Base-by-base conservation (phyloP, 2,329 filamentous ascomycete species). In the Orbilia blumenaviensis region DNA sequence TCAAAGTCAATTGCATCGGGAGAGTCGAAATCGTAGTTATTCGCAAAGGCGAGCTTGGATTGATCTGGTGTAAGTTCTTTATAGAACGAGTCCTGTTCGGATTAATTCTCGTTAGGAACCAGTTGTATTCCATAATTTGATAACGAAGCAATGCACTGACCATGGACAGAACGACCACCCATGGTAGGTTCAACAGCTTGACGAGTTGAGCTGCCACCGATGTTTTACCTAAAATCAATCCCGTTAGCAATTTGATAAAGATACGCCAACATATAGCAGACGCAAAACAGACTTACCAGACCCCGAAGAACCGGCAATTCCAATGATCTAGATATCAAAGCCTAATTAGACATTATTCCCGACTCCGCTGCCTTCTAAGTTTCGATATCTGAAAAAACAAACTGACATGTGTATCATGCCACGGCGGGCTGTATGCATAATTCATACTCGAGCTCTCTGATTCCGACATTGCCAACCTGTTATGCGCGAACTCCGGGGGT, bases 151-250 rank as follows among this genome's bases (percentile, higher is more conserved):
- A 8, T 7, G 14, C 81, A 42, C 85, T 81, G 87, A 94, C 93
- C 91, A 99, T 98, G 44, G 94, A 96, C 80, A 99, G 84, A 83
- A 99, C 97, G 58, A 97, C 94, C 77, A 99, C 95, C 94, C 95
- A 99, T 68, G 95, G 95, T 78, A 99, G 85, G 83, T 95, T 97
- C 80, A 99, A 85, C 81, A 92, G 90, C 80, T 88, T 90, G 78
- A 98, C 92, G 80, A 99, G 97, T 78, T 94, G 93, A 82, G 96
- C 88, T 32, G 95, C 94, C 64, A 99, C 85, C 5, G 94, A 97
- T 5, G 94, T 97, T 86, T 99, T 99, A 71, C 94, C 85, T 68
- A 32, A 8, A 14, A n/a, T 14, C 7, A n/a, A 21, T 10, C 14
- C 32, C 16, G 27, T 73, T 52, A 60, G 14, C n/a, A n/a, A n/a